These are phyloP conservation scores for Fulvia fulva DNA, from an alignment of 2,329 filamentous ascomycete species.

Conservation along the genomic window DNA sequence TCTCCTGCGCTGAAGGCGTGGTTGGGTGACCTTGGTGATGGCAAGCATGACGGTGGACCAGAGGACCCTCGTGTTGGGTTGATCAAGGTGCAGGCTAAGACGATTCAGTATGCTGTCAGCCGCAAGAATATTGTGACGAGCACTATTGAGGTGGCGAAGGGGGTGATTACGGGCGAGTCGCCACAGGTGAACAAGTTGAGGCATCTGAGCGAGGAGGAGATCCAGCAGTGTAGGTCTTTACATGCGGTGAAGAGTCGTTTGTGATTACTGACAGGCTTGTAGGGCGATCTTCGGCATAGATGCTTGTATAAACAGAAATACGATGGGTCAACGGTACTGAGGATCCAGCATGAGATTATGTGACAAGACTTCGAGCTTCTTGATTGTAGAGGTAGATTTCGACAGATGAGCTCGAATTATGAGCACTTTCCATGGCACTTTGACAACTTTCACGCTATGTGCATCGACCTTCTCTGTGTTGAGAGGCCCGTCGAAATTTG, in stretches of 20 bases:
- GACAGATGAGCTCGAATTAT: not conserved
- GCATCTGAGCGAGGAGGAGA: constrained; percentile 65
- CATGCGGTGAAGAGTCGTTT: not conserved
- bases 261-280: constrained; percentile 1
- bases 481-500: too few species aligned
- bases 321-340: not conserved
- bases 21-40: constrained; percentile 81
- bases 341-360: not conserved
- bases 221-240: constrained; percentile 52
- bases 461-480: too few species aligned
- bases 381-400: not conserved
- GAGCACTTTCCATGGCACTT: not conserved
- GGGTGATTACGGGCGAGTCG: constrained; percentile 66
- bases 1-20: constrained; percentile 71
- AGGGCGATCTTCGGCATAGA: constrained; percentile 10
- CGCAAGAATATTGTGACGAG: constrained; percentile 61
- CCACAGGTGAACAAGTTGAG: constrained; percentile 72
- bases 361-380: not conserved
- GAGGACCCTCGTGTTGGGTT: constrained; percentile 78
- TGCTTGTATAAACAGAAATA: not conserved
- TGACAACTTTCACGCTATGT: too few species aligned
- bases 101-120: constrained; percentile 66
- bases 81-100: constrained; percentile 70
- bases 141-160: constrained; percentile 69
- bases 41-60: constrained; percentile 74